Conservation (phyloP, 2,329 filamentous ascomycete genomes). For the Cercospora sp. region DNA sequence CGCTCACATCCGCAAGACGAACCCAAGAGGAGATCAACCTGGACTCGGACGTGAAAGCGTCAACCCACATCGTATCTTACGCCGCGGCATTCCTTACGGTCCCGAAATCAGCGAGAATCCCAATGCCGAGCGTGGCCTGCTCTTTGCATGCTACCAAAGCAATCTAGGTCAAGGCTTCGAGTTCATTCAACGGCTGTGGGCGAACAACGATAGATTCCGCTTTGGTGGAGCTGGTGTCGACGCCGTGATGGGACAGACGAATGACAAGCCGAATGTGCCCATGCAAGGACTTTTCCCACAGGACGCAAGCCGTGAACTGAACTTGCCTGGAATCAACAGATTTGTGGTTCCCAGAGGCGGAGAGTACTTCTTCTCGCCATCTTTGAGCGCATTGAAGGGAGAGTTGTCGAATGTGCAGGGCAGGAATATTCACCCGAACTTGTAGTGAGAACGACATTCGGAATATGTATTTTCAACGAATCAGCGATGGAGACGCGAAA, state of each 20-base stretch:
- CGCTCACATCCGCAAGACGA: slow-evolving; percentile 52
- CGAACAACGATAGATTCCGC: slow-evolving; percentile 35
- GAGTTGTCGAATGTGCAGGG: slow-evolving; percentile 26
- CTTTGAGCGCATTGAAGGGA: slow-evolving; percentile 37
- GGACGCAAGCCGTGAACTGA: slow-evolving; percentile 27
- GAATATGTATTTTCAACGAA: neutral
- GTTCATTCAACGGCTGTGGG: slow-evolving; percentile 42
- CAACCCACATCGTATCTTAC: slow-evolving; percentile 43
- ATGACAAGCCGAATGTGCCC: slow-evolving; percentile 23
- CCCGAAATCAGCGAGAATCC: slow-evolving; percentile 39
- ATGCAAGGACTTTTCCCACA: slow-evolving; percentile 35
- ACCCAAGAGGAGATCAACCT: slow-evolving; percentile 44
- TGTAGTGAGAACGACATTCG: slow-evolving; percentile 9
- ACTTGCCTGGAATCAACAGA: slow-evolving; percentile 30
- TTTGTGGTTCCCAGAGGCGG: slow-evolving; percentile 49
- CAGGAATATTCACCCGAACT: slow-evolving; percentile 14
- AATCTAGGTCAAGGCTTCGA: slow-evolving; percentile 46
- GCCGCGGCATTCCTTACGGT: slow-evolving; percentile 48
- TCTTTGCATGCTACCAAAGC: slow-evolving; percentile 52
- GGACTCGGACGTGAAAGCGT: slow-evolving; percentile 24
- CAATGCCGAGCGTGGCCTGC: slow-evolving; percentile 46
- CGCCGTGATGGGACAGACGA: slow-evolving; percentile 42
- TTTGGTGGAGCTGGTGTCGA: slow-evolving; percentile 39
- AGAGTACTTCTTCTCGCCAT: slow-evolving; percentile 52
- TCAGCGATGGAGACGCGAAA: neutral